A percentile compares a stretch with the other conserved stretches of the same genome.
These are phyloP conservation scores for Pedinophyceae sp. DNA, from an alignment of 139 green algal species.

Conservation along the genomic window DNA sequence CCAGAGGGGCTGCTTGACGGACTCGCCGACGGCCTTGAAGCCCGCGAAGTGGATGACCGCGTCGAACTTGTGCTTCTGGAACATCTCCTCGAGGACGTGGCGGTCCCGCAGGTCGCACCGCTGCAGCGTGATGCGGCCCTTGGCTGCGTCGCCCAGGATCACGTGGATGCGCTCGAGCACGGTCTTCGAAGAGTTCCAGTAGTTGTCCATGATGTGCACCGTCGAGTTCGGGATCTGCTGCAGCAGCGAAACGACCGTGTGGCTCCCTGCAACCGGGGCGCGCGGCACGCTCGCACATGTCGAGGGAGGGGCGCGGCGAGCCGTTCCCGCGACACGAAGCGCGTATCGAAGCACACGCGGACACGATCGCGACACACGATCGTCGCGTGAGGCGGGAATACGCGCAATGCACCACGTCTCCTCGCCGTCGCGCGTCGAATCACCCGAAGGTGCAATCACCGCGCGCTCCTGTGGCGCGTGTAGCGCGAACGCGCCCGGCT, in stretches of 20 bases:
- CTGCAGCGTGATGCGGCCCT: conserved; percentile 35
- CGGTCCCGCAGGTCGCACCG: conserved; percentile 26
- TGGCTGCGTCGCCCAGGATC: conserved; percentile 60
- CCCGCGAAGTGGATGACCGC: conserved; percentile 90
- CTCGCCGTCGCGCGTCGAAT: too few species aligned
- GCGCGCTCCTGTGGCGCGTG: background rate
- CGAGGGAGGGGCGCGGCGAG: background rate
- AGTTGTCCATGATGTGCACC: conserved; percentile 67
- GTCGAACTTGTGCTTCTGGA: conserved; percentile 42
- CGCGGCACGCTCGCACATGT: background rate
- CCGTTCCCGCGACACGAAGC: background rate
- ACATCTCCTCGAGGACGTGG: conserved; percentile 19
- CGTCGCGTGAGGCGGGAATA: background rate
- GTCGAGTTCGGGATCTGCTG: conserved; percentile 60
- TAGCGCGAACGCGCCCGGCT: background rate
- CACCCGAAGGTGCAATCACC: background rate
- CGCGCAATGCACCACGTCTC: too few species aligned
- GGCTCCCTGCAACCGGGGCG: conserved; percentile 38
- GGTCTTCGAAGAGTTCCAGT: conserved; percentile 71
- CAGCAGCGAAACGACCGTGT: conserved; percentile 74
- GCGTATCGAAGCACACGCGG: background rate
- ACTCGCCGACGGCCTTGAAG: conserved; percentile 87
- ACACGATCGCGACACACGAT: background rate
- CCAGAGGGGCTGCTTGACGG: conserved; percentile 65
- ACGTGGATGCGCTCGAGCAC: conserved; percentile 64